A percentile compares a stretch with the other conserved stretches of the same genome.
phyloP scores from a whole-genome alignment of 768 basidiomycete genomes.

The Mycena amicta region DNA sequence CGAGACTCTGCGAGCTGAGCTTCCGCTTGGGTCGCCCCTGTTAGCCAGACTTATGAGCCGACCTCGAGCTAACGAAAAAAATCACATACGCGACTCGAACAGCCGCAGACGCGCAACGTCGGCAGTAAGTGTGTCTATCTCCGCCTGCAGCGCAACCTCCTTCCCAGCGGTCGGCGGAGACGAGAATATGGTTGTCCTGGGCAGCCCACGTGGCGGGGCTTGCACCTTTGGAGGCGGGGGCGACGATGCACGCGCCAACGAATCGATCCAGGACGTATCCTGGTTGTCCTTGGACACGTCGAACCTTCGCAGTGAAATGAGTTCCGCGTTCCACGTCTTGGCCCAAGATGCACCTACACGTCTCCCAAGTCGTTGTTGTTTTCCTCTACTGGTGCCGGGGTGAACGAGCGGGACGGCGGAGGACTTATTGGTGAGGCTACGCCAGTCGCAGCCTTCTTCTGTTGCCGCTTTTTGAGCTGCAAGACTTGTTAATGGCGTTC shows the following conservation, averaged over 20 bases:
- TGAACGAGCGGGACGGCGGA: conserved; percentile 51
- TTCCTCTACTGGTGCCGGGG: conserved; percentile 40
- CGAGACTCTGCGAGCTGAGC: conserved; percentile 38
- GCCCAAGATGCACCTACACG: conserved; percentile 55
- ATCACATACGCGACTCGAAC: conserved; percentile 14
- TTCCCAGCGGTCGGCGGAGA: conserved; percentile 18
- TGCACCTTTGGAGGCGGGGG: conserved; percentile 25
- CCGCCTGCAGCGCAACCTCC: conserved; percentile 24
- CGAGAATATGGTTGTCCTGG: conserved; percentile 13
- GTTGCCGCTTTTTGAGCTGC: conserved; percentile 82
- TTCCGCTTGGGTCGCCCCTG: conserved; percentile 28
- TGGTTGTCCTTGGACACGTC: conserved; percentile 51
- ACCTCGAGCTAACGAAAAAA: too few species aligned
- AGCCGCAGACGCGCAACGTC: conserved; percentile 22
- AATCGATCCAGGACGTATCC: conserved; percentile 61
- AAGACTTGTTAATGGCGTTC: conserved; percentile 6
- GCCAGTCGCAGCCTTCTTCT: conserved; percentile 61
- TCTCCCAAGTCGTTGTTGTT: conserved; percentile 59
- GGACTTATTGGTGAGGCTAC: conserved; percentile 48
- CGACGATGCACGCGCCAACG: conserved; percentile 48
- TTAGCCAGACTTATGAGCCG: background rate
- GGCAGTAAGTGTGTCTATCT: conserved; percentile 25
- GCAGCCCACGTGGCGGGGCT: conserved; percentile 19
- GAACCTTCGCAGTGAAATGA: conserved; percentile 7
- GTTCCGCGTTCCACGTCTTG: conserved; percentile 6